Evolutionary conservation across 768 basidiomycete species (phyloP), one percentile per base, ranked within the genome.

Genomic region (Boletus rufocinnamomeus): DNA sequence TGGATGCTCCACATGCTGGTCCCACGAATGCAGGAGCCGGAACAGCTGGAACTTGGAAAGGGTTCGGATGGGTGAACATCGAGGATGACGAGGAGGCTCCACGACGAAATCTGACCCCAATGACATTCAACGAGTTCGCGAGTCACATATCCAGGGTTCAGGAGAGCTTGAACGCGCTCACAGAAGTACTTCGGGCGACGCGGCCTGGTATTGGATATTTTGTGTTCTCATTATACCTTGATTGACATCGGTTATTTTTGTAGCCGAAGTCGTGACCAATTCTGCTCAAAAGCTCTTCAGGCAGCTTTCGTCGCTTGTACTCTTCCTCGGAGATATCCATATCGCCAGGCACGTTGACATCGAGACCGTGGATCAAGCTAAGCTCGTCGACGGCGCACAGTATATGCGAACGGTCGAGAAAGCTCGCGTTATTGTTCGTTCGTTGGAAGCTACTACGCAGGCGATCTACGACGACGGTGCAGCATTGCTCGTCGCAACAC

Each of bases 301-400:
- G 10, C 67, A 75, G 45, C 64, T 84, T 19, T 77, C 77, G 1
- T 68, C 74, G 14, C 74, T 83, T 52, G 64, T 84, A 6, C 64
- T 66, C 9, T 71, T 74, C 41, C 69, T 81, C 23, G 76, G 77
- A 23, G 81, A 82, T 49, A 74, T 85, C 53, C 80, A 85, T 59
- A 66, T 85, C 25, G 82, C 82, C 19, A 74, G 76, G 28, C 75
- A 77, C 45, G 77, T 85, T 38, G 85, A 85, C 56, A 72, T 85
- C 14, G 79, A 83, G 44, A 77, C 77, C 10, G 67, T 72, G 23
- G 66, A 72, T 28, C 66, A 72, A 13, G 62, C 72, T 4, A 67
- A 71, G 8, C 66, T 76, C 1, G 57, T 69, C 2, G 72, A 74
- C 11, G 79, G 79, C 43, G 64, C 65, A 17, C 69, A 68, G 23